A percentile compares a stretch with the other conserved stretches of the same genome.
These are phyloP conservation scores for Talaromyces sp. DNA, from an alignment of 2,329 filamentous ascomycete species.

Conservation along the genomic window DNA sequence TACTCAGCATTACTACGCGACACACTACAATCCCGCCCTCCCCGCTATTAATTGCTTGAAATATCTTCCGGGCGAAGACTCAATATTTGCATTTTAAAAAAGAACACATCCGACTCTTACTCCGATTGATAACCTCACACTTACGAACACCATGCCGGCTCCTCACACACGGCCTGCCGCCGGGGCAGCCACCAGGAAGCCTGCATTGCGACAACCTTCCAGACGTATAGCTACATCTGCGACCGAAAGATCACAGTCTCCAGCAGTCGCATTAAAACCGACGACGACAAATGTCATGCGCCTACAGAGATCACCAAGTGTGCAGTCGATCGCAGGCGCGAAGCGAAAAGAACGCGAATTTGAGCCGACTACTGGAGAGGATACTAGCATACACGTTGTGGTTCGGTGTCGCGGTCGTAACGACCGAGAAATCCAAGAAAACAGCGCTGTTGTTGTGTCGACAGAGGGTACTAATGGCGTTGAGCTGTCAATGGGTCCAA, in stretches of 20 bases:
- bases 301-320: conserved; percentile 41
- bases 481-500: conserved; percentile 87
- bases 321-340: conserved; percentile 55
- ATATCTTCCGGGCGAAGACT: not conserved
- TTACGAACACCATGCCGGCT: conserved; percentile 51
- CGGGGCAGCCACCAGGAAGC: conserved; percentile 50
- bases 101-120: not conserved
- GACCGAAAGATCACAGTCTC: conserved; percentile 62
- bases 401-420: conserved; percentile 91
- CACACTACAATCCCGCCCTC: not conserved
- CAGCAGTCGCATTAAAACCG: conserved; percentile 67
- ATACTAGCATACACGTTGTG: conserved; percentile 97
- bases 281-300: conserved; percentile 43
- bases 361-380: conserved; percentile 67
- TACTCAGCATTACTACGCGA: conserved; percentile 4
- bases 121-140: too few relatives aligned
- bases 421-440: conserved; percentile 88
- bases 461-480: conserved; percentile 89
- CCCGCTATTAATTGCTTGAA: not conserved
- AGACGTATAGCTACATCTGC: conserved; percentile 54
- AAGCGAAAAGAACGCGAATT: conserved; percentile 90
- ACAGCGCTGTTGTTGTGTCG: conserved; percentile 86
- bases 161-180: conserved; percentile 49
- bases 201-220: conserved; percentile 52
- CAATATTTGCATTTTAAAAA: not conserved